These are phyloP conservation scores for Taiozyma sp. DNA, from an alignment of 1,139 yeast species.

Conservation along the genomic window DNA sequence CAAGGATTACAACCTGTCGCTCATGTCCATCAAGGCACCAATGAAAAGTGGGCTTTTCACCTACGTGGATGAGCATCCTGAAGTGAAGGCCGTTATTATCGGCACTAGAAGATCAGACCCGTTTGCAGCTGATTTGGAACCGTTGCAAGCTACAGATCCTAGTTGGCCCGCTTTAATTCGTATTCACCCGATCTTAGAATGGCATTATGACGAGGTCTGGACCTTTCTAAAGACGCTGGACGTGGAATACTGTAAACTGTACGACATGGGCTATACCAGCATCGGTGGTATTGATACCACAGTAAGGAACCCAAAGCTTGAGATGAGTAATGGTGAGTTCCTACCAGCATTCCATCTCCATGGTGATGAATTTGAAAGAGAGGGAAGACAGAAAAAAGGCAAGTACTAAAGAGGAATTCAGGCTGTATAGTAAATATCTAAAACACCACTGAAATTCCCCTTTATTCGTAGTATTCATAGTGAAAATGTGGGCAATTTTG, in stretches of 20 bases:
- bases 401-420: too few relatives aligned
- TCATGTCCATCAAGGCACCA: slow-evolving; percentile 42
- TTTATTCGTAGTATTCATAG: too few relatives aligned
- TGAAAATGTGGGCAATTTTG: too few relatives aligned
- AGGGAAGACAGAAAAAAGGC: slow-evolving; percentile 31
- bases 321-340: slow-evolving; percentile 30
- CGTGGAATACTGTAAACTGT: slow-evolving; percentile 59
- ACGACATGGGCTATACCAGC: slow-evolving; percentile 77
- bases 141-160: slow-evolving; percentile 66
- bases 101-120: slow-evolving; percentile 85
- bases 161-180: slow-evolving; percentile 85
- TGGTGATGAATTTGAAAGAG: slow-evolving; percentile 55
- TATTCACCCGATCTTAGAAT: slow-evolving; percentile 75
- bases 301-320: slow-evolving; percentile 55
- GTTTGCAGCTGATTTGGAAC: slow-evolving; percentile 47
- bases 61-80: slow-evolving; percentile 44
- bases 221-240: slow-evolving; percentile 44
- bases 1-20: slow-evolving; percentile 38
- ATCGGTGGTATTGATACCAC: slow-evolving; percentile 73
- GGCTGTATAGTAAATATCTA: too few relatives aligned
- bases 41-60: slow-evolving; percentile 61
- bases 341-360: slow-evolving; percentile 61
- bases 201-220: slow-evolving; percentile 82
- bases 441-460: too few relatives aligned
- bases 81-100: slow-evolving; percentile 61